A percentile compares a stretch with the other conserved stretches of the same genome.
Evolutionary conservation across 2,329 filamentous ascomycete species (phyloP).

Genomic region (Pseudocercospora cruenta): DNA sequence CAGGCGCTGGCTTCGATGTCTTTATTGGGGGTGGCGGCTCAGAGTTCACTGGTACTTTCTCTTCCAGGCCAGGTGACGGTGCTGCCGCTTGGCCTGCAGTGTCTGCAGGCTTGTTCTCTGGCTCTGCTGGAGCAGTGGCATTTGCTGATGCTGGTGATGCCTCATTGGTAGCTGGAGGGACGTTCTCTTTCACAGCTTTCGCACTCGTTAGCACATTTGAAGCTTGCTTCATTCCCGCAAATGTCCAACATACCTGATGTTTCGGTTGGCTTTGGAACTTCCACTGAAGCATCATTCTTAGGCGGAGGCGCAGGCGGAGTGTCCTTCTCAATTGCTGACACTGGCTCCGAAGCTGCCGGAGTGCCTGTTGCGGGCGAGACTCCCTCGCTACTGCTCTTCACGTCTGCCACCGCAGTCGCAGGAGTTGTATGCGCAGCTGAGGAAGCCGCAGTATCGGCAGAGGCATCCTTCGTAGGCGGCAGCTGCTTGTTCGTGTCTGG

Average conservation of each 20-base stretch:
- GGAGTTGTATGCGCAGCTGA: constrained; percentile 2
- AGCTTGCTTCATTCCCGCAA: background rate
- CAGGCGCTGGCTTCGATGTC: constrained; percentile 16
- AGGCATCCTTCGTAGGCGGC: constrained; percentile 17
- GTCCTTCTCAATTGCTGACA: constrained; percentile 24
- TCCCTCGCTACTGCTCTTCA: constrained; percentile 10
- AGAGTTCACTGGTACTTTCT: constrained; percentile 18
- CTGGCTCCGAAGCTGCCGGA: constrained; percentile 19
- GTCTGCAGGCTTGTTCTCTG: constrained; percentile 7
- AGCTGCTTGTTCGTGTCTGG: constrained; percentile 29
- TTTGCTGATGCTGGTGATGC: constrained; percentile 8
- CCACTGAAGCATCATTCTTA: constrained; percentile 23
- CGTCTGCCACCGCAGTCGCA: constrained; percentile 9
- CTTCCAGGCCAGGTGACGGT: constrained; percentile 7
- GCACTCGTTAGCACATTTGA: background rate
- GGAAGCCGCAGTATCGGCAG: background rate
- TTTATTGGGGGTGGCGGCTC: constrained; percentile 12
- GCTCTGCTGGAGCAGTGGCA: constrained; percentile 1
- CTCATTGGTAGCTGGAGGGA: background rate
- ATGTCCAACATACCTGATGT: background rate
- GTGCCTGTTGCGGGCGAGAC: constrained; percentile 16
- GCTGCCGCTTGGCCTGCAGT: background rate
- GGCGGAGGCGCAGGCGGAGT: constrained; percentile 24
- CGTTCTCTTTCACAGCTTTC: constrained; percentile 6
- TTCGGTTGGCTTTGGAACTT: constrained; percentile 5